Evolutionary conservation across 176 grass and related monocot species (phyloP).

Genomic region (Oropetium thomaeum): DNA sequence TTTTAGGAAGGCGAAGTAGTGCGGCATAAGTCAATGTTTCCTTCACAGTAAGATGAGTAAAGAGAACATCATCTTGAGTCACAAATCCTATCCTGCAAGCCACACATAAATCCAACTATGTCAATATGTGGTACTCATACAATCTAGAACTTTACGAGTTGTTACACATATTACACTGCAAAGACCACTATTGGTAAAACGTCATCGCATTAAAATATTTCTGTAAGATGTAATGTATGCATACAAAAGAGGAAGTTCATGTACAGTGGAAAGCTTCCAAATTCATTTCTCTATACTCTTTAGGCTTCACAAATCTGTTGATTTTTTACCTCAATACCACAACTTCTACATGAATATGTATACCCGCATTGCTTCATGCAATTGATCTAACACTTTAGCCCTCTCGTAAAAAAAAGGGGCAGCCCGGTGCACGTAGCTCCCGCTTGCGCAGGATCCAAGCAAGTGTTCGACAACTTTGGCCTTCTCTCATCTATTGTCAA

Average conservation of each 20-base stretch:
- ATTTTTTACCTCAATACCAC: neutral
- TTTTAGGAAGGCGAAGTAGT: conserved; percentile 78
- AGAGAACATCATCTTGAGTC: conserved; percentile 97
- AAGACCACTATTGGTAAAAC: neutral
- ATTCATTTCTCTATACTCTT: neutral
- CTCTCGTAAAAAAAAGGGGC: too few species aligned
- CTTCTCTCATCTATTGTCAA: neutral
- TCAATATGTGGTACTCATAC: neutral
- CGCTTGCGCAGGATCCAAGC: too few species aligned
- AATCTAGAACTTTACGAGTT: neutral
- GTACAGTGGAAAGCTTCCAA: neutral
- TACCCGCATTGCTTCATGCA: neutral
- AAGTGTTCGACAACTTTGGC: neutral
- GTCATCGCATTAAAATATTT: neutral
- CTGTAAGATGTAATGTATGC: neutral
- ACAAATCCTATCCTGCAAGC: conserved; percentile 94
- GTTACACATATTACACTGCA: neutral
- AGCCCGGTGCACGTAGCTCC: too few species aligned
- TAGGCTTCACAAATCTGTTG: neutral
- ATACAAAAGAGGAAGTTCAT: neutral
- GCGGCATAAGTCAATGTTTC: conserved; percentile 89
- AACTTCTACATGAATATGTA: too few species aligned
- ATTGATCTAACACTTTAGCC: neutral
- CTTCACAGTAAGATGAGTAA: conserved; percentile 95
- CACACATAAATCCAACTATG: neutral